Conservation (phyloP, 805 yeast genomes). For the Zygosaccharomyces kombuchaensis region DNA sequence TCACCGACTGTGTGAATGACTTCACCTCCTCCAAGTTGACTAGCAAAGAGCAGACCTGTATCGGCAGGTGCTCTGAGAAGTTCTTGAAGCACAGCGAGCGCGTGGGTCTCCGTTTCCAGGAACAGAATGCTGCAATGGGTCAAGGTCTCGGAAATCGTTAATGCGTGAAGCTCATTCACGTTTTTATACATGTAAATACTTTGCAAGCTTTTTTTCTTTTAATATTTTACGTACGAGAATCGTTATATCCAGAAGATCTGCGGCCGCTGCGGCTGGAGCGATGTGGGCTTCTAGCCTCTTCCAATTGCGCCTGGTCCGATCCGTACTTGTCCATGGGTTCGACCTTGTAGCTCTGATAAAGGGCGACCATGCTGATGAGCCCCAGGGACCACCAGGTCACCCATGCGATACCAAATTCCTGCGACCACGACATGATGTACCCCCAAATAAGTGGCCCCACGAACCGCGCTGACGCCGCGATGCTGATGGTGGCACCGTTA, state of each 20-base stretch:
- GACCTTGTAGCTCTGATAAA: slow-evolving; percentile 30
- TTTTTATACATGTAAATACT: slow-evolving; percentile 12
- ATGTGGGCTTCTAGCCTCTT: slow-evolving; percentile 1
- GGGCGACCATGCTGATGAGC: slow-evolving; percentile 26
- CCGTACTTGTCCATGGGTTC: slow-evolving; percentile 29
- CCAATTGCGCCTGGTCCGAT: slow-evolving; percentile 16
- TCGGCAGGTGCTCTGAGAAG: slow-evolving; percentile 91
- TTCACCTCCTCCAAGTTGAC: slow-evolving; percentile 90
- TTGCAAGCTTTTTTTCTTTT: slow-evolving; percentile 1
- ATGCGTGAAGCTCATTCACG: background rate
- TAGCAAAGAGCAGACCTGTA: slow-evolving; percentile 78
- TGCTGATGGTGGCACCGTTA: slow-evolving; percentile 53
- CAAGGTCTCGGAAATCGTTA: slow-evolving; percentile 51
- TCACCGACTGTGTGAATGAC: slow-evolving; percentile 95
- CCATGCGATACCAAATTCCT: slow-evolving; percentile 31
- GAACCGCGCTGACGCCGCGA: slow-evolving; percentile 52
- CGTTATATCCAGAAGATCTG: background rate
- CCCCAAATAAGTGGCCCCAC: slow-evolving; percentile 59
- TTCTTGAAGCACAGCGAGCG: slow-evolving; percentile 97
- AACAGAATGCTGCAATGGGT: slow-evolving; percentile 81
- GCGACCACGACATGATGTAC: slow-evolving; percentile 38
- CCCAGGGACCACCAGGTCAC: slow-evolving; percentile 35
- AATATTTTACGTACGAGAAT: background rate
- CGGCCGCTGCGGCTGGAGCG: slow-evolving; percentile 11
- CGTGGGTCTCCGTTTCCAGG: slow-evolving; percentile 98